phyloP scores from a whole-genome alignment of 139 green algal genomes.

The Coelastrella sp. region DNA sequence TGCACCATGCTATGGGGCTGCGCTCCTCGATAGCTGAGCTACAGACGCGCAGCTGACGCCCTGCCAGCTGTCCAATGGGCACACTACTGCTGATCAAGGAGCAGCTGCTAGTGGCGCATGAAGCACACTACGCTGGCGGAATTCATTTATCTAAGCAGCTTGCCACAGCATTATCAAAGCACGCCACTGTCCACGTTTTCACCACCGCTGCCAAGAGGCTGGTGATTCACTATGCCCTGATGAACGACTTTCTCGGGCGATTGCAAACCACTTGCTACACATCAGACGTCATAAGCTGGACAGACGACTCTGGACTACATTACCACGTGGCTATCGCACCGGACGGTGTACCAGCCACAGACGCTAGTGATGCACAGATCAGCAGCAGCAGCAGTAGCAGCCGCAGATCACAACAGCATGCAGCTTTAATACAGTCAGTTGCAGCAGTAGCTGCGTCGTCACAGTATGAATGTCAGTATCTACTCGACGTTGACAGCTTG shows the following conservation, averaged over 20 bases:
- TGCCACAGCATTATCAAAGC: background rate
- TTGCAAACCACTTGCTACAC: background rate
- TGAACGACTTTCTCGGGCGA: background rate
- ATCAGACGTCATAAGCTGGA: slow-evolving; percentile 12
- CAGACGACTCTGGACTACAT: background rate
- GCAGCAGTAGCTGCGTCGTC: background rate
- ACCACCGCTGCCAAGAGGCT: background rate
- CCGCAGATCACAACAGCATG: background rate
- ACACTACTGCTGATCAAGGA: slow-evolving; percentile 26
- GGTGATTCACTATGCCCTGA: slow-evolving; percentile 5
- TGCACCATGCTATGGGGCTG: too few relatives aligned
- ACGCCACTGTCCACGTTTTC: background rate
- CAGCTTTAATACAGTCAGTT: background rate
- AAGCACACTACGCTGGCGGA: slow-evolving; percentile 32
- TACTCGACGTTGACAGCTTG: slow-evolving; percentile 19
- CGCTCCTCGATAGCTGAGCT: background rate
- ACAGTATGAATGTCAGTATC: background rate
- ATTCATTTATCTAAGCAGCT: slow-evolving; percentile 17
- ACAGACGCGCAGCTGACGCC: background rate
- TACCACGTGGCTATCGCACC: background rate
- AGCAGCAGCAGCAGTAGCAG: background rate
- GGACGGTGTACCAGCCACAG: background rate
- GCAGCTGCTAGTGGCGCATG: background rate
- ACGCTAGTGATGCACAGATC: background rate
- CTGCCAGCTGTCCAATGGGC: background rate